Conservation (phyloP, 2,329 filamentous ascomycete species). For the Purpureocillium lavendulum region DNA sequence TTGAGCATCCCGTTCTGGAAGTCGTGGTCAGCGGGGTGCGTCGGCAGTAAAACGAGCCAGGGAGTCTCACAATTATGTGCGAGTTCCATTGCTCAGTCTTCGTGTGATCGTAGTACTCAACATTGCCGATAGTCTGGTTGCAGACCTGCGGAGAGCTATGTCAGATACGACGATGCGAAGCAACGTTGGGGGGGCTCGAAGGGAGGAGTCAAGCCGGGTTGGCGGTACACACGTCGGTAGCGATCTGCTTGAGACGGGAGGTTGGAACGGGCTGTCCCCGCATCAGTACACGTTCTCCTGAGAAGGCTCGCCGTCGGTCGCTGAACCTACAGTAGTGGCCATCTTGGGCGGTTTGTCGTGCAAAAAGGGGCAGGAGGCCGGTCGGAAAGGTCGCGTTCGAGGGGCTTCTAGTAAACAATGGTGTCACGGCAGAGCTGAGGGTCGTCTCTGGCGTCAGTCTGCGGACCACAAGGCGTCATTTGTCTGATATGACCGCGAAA, state of each 20-base stretch:
- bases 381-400: slow-evolving; percentile 2
- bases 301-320: background rate
- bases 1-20: slow-evolving; percentile 66
- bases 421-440: background rate
- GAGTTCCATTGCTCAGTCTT: slow-evolving; percentile 87
- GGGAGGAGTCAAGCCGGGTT: background rate
- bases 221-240: slow-evolving; percentile 59
- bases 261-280: slow-evolving; percentile 60
- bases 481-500: background rate
- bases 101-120: slow-evolving; percentile 77
- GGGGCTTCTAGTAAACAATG: slow-evolving; percentile 16
- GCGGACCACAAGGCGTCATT: too few species aligned
- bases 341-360: slow-evolving; percentile 16
- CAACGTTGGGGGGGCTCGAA: background rate
- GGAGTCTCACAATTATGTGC: slow-evolving; percentile 69
- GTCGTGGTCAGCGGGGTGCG: background rate
- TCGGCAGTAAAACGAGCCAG: slow-evolving; percentile 7
- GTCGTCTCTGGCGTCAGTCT: background rate
- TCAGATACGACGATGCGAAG: background rate
- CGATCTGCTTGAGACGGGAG: slow-evolving; percentile 75
- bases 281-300: slow-evolving; percentile 10
- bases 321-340: slow-evolving; percentile 26
- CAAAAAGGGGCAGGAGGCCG: background rate
- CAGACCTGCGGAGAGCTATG: slow-evolving; percentile 58
- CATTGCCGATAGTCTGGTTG: slow-evolving; percentile 63